Conservation (phyloP, 192 early-diverging fungal species). For the Chytriomyces confervae region DNA sequence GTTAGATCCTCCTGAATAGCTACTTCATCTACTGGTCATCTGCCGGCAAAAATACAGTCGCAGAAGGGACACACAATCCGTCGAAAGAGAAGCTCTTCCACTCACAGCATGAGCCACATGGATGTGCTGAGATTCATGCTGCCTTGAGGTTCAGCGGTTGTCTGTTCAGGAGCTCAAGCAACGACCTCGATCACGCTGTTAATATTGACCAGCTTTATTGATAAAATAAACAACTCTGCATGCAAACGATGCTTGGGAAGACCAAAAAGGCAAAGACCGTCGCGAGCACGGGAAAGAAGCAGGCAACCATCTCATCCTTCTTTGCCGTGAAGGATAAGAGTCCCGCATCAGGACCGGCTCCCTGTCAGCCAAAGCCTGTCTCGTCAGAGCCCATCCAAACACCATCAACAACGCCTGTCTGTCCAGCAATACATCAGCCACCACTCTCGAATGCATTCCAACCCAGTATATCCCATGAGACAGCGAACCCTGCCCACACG, state of each 20-base stretch:
- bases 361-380: neutral
- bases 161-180: too few relatives aligned
- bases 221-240: too few relatives aligned
- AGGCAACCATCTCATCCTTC: slow-evolving; percentile 19
- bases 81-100: too few relatives aligned
- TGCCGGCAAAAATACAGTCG: too few relatives aligned
- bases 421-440: neutral
- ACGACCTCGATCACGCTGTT: too few relatives aligned
- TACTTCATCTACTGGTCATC: neutral
- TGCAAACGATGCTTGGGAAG: neutral
- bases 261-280: neutral
- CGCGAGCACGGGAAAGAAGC: slow-evolving; percentile 3
- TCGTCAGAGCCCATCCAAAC: neutral
- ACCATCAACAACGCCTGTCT: neutral
- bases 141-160: too few relatives aligned
- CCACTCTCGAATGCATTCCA: neutral
- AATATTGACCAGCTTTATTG: too few relatives aligned
- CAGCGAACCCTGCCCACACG: neutral
- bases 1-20: neutral
- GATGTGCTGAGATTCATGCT: too few relatives aligned
- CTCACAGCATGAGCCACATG: too few relatives aligned
- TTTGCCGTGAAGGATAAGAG: neutral
- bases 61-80: too few relatives aligned
- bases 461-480: neutral
- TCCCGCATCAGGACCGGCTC: neutral